phyloP scores from a whole-genome alignment of 306 rosid species.

The Dalbergia oliveri region DNA sequence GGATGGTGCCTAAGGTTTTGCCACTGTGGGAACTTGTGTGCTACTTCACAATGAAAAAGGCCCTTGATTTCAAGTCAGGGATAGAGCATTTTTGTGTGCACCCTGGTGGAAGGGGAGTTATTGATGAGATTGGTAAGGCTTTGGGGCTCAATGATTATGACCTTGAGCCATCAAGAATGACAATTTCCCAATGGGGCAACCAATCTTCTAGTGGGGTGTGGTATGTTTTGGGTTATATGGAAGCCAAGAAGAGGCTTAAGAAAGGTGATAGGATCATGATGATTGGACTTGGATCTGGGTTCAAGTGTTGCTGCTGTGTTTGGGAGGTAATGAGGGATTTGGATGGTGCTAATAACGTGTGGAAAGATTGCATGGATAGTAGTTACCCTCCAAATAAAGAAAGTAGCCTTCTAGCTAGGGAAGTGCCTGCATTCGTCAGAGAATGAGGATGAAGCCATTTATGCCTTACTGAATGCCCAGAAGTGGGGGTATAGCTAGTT shows the following conservation, averaged over 20 bases:
- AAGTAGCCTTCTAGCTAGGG: neutral
- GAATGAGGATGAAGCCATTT: too few species aligned
- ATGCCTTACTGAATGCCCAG: too few species aligned
- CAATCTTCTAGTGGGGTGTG: conserved; percentile 69
- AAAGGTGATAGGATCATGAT: conserved; percentile 62
- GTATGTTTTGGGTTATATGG: conserved; percentile 78
- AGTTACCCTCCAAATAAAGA: conserved; percentile 52
- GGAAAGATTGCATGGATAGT: conserved; percentile 60
- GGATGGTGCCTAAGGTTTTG: conserved; percentile 54
- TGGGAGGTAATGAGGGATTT: conserved; percentile 72
- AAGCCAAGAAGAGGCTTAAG: conserved; percentile 73
- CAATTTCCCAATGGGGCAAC: conserved; percentile 70
- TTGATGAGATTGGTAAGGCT: conserved; percentile 63
- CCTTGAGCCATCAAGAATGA: conserved; percentile 70
- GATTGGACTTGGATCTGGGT: conserved; percentile 78
- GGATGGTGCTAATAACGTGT: conserved; percentile 57
- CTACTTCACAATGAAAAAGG: neutral
- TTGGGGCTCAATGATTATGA: conserved; percentile 58
- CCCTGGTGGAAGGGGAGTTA: conserved; percentile 64
- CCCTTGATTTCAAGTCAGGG: conserved; percentile 53
- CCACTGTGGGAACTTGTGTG: conserved; percentile 57
- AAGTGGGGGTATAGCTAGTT: too few species aligned
- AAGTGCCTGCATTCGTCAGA: too few species aligned
- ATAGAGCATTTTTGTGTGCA: conserved; percentile 71
- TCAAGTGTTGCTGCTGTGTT: conserved; percentile 67